Evolutionary conservation across 2,329 filamentous ascomycete species (phyloP).

Genomic region (Albifimbria verrucaria): DNA sequence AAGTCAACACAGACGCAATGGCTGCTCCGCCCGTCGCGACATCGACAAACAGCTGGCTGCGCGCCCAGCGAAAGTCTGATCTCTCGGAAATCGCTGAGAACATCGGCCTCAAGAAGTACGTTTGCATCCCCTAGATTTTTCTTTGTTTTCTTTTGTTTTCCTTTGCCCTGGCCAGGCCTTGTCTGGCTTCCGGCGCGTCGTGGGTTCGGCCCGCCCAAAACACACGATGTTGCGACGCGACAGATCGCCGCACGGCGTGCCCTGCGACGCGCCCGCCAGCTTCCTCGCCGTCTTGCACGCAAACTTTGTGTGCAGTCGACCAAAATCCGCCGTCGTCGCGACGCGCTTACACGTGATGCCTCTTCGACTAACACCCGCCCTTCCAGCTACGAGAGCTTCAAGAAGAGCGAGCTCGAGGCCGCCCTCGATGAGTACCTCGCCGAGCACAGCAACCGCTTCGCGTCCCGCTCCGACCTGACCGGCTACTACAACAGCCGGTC

Average conservation of each 20-base stretch:
- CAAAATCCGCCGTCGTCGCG: no score
- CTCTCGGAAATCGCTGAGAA: constrained; percentile 70
- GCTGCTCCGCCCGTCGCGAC: constrained; percentile 5
- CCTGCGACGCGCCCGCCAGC: neutral
- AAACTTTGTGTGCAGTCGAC: no score
- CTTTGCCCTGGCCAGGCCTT: neutral
- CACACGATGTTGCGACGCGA: neutral
- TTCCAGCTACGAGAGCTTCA: constrained; percentile 63
- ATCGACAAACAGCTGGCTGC: constrained; percentile 66
- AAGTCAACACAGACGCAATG: neutral
- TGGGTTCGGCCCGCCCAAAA: neutral
- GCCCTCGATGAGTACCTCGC: constrained; percentile 71
- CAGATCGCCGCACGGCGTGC: neutral
- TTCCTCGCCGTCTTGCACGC: no score
- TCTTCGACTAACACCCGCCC: constrained; percentile 13
- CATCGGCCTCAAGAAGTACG: constrained; percentile 71
- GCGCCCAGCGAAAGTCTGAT: constrained; percentile 78
- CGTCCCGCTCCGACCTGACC: constrained; percentile 59
- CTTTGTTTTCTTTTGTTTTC: constrained; percentile 4
- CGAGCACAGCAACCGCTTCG: constrained; percentile 63
- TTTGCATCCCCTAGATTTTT: no score
- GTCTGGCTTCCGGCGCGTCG: neutral
- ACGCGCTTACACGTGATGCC: neutral
- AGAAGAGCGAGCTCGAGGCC: constrained; percentile 76
- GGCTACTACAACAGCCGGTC: constrained; percentile 74